Evolutionary conservation across 2,329 filamentous ascomycete genomes (phyloP).

Genomic region (Curvularia eragrostidis): DNA sequence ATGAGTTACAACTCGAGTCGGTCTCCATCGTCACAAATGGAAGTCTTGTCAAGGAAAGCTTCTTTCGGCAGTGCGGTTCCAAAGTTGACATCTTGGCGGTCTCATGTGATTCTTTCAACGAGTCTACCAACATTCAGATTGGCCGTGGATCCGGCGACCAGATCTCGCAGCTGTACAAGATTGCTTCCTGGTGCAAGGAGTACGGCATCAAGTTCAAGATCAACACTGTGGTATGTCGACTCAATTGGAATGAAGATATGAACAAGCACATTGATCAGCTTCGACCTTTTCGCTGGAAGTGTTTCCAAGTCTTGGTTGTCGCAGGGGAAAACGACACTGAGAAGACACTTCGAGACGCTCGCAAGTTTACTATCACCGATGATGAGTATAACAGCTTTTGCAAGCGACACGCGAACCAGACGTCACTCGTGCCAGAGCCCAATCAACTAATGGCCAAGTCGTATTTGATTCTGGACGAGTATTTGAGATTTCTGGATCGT

Average conservation of each 20-base stretch:
- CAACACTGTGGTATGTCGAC: conserved; percentile 8
- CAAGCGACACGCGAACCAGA: background rate
- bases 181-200: conserved; percentile 1
- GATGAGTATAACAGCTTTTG: conserved; percentile 10
- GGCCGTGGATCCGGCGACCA: conserved; percentile 10
- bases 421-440: conserved; percentile 3
- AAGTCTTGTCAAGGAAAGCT: conserved; percentile 2
- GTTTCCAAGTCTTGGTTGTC: conserved; percentile 10
- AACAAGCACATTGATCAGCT: conserved; percentile 4
- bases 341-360: conserved; percentile 2
- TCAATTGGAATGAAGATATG: conserved; percentile 15
- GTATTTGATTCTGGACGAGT: conserved; percentile 9
- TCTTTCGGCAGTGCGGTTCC: conserved; percentile 3
- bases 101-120: conserved; percentile 9
- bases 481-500: conserved; percentile 11
- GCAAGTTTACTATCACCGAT: conserved; percentile 7
- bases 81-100: conserved; percentile 11
- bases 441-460: conserved; percentile 10
- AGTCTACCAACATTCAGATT: conserved; percentile 9
- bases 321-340: conserved; percentile 11
- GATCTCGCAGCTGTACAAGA: background rate
- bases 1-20: conserved; percentile 7
- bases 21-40: conserved; percentile 13
- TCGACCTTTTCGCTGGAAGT: conserved; percentile 15
- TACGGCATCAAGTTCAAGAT: conserved; percentile 13